phyloP scores from a whole-genome alignment of 2,329 filamentous ascomycete species.

The Hypoxylon sp. region DNA sequence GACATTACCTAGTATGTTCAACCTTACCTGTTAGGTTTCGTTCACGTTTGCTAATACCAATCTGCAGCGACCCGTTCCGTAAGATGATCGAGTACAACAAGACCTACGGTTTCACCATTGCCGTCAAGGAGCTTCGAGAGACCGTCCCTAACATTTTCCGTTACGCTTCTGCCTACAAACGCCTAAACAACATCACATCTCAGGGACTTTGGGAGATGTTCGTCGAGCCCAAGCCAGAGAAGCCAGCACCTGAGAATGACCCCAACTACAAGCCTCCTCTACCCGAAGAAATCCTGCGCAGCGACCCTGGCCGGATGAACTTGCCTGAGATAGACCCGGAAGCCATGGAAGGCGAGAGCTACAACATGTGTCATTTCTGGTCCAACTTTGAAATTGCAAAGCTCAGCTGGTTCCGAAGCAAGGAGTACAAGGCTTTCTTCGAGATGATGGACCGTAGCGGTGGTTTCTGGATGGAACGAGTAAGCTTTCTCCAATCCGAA shows the following conservation, averaged over 20 bases:
- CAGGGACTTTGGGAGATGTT: conserved; percentile 99
- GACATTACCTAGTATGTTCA: conserved; percentile 93
- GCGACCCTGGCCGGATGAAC: conserved; percentile 78
- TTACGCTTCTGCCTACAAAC: conserved; percentile 98
- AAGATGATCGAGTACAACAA: conserved; percentile 96
- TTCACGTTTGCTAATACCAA: conserved; percentile 42
- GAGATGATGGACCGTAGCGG: conserved; percentile 98
- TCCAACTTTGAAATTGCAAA: conserved; percentile 99
- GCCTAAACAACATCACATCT: conserved; percentile 89
- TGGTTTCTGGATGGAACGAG: conserved; percentile 99
- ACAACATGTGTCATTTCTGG: conserved; percentile 99
- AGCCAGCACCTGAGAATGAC: conserved; percentile 71
- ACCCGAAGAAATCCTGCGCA: conserved; percentile 85
- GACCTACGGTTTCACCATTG: conserved; percentile 98
- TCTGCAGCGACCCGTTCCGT: conserved; percentile 86
- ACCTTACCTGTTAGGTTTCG: background rate
- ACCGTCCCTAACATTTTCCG: conserved; percentile 99
- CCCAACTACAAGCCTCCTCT: conserved; percentile 76
- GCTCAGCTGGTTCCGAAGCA: conserved; percentile 95
- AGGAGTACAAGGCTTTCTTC: conserved; percentile 98
- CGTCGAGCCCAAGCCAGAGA: conserved; percentile 79
- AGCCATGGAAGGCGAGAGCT: conserved; percentile 95
- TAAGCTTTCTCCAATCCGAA: conserved; percentile 61
- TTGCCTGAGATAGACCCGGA: conserved; percentile 90
- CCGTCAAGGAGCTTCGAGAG: conserved; percentile 96